A percentile compares a stretch with the other conserved stretches of the same genome.
Evolutionary conservation across 2,329 filamentous ascomycete species (phyloP).

Genomic region (Claviceps spartinae): DNA sequence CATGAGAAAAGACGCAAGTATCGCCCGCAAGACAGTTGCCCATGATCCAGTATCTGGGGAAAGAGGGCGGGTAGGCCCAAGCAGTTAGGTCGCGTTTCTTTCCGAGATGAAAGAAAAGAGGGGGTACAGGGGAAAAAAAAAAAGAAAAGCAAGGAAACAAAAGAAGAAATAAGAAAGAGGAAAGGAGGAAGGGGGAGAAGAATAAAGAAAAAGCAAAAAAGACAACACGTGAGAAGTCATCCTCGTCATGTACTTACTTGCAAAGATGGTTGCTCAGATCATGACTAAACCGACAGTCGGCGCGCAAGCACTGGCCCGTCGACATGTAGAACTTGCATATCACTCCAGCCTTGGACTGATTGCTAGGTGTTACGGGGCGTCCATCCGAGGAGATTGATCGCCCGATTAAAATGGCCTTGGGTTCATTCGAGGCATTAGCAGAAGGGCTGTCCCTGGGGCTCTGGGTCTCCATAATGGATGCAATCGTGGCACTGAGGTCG

Average conservation of each 20-base stretch:
- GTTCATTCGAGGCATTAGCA: conserved; percentile 33
- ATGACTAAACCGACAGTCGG: conserved; percentile 94
- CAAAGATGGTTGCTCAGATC: conserved; percentile 91
- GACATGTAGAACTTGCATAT: conserved; percentile 97
- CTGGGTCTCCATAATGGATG: conserved; percentile 70
- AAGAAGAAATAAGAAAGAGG: conserved; percentile 1
- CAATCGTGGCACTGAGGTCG: conserved; percentile 83
- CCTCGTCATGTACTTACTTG: conserved; percentile 56
- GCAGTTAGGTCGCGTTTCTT: background rate
- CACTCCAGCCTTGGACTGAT: conserved; percentile 68
- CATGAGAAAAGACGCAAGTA: conserved; percentile 93
- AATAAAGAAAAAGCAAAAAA: background rate
- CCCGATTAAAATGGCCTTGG: conserved; percentile 64
- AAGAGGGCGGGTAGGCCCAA: background rate
- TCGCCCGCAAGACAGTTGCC: conserved; percentile 90
- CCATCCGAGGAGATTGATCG: conserved; percentile 73
- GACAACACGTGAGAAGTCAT: too few species aligned
- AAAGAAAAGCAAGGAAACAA: background rate
- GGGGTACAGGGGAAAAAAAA: background rate
- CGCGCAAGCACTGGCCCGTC: conserved; percentile 86
- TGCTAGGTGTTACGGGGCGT: conserved; percentile 63
- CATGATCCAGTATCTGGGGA: conserved; percentile 75
- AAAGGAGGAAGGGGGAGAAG: background rate
- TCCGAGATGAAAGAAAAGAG: too few species aligned
- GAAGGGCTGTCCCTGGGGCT: conserved; percentile 23